Evolutionary conservation across 148 eudicot species (phyloP).

Genomic region (Suaeda aralocaspica): DNA sequence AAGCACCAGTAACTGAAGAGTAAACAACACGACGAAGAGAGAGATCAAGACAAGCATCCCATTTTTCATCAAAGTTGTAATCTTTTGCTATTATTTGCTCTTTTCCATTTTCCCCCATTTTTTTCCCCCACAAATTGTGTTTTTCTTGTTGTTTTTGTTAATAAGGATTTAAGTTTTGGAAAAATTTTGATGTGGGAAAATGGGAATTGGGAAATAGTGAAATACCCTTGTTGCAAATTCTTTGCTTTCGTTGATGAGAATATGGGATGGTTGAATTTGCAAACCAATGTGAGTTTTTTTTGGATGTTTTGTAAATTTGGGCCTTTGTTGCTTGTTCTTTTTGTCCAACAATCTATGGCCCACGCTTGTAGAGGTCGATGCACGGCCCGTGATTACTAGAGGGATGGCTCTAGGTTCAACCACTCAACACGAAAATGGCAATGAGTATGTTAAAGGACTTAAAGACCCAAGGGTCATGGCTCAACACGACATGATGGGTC

Average conservation of each 20-base stretch:
- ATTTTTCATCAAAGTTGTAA: constrained; percentile 64
- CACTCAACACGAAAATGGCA: too few relatives aligned
- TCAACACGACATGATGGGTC: too few relatives aligned
- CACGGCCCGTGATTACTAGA: too few relatives aligned
- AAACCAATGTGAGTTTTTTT: not conserved
- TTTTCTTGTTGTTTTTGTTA: not conserved
- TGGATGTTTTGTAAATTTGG: not conserved
- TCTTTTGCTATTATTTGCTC: constrained; percentile 33
- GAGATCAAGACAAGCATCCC: constrained; percentile 87
- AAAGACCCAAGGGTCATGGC: too few relatives aligned
- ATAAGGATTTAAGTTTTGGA: not conserved
- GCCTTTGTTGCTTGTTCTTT: not conserved
- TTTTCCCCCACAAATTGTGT: not conserved
- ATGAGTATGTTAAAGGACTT: too few relatives aligned
- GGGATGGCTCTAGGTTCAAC: too few relatives aligned
- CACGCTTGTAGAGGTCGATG: too few relatives aligned
- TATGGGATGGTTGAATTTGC: not conserved
- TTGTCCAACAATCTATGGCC: not conserved
- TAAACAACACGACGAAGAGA: constrained; percentile 71
- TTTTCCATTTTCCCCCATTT: constrained; percentile 53
- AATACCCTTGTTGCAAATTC: not conserved
- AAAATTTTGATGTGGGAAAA: not conserved
- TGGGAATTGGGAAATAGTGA: not conserved
- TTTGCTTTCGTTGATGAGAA: not conserved
- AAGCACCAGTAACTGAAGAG: constrained; percentile 66